Evolutionary conservation across 306 rosid species (phyloP), one percentile per base, ranked within the genome.

Genomic region (Trifolium subterraneum): DNA sequence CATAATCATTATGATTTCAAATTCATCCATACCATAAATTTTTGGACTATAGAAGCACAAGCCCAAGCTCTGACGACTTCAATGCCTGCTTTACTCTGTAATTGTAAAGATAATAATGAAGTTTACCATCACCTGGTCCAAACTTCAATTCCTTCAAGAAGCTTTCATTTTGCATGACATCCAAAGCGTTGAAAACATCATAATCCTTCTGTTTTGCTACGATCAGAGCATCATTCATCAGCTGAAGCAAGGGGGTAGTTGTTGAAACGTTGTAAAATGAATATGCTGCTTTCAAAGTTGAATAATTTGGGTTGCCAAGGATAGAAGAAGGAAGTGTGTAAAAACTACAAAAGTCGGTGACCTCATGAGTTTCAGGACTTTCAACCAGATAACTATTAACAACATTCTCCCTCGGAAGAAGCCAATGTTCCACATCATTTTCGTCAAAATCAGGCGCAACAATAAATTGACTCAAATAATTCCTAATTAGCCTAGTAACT

Each of bases 281-380:
- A 79, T 88, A 88, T 1, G 92, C 92, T 77, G 86, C 92, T 80
- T 81, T 88, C 81, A 88, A 50, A 74, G 4, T 59, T 6, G 88
- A 83, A 71, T 88, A 79, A 39, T 74, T 85, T 74, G 69, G 82
- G 83, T 85, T 84, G 54, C 92, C 92, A 64, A 88, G 87, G 73
- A 85, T 83, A 7, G 84, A 18, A 1, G 89, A 85, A 76, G 97
- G 98, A 74, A 93, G 98, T 29, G 98, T 89, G 85, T 91, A 93
- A 84, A 93, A 93, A 80, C 98, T 93, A 84, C 98, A 91, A 71
- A 91, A 93, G 81, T 93, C 98, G 10, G 98, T 93, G 80, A 93
- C 79, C 64, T 89, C 97, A 13, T 84, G 97, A 73, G 87, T 89
- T 66, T 88, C 85, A 7, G 91, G 97, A 81, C 97, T 91, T 87